Base-by-base conservation (phyloP, 805 yeast species). In the Candida sithepensis region DNA sequence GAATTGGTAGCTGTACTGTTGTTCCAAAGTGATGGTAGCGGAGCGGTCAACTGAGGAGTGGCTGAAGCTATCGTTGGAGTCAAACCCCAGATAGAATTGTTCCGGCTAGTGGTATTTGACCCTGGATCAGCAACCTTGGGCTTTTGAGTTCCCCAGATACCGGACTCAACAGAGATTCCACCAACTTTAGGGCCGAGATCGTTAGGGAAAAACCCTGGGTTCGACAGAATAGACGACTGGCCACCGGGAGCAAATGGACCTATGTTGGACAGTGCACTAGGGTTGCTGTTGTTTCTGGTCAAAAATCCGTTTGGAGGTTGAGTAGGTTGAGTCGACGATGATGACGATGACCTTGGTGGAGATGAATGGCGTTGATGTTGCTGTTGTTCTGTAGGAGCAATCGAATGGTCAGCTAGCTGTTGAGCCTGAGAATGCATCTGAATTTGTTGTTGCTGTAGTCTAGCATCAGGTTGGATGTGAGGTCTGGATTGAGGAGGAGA, bases 71-170 rank as follows among this genome's bases (percentile, higher is more conserved):
- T 7, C 39, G 34, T 50, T 18, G 38, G 28, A 16, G 48, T 33
- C 9, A 54, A 38, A 4, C 62, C 58, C 62, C 65, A 57, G 16
- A 57, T 54, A 12, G 64, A 57, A 43, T 49, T 50, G 24, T 50
- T 53, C 36, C 56, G 49, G 32, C 51, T 49, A 23, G 44, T 40
- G 24, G 56, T 39, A 16, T 32, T 45, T 9, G 50, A 40, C 21
- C 32, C 33, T 19, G 33, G 26, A 5, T 46, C 48, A 20, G 34
- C 4, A 24, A 48, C 9, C 10, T 36, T 43, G 16, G 32, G 22
- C 18, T 46, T 45, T 10, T 48, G 12, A 9, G 37, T 30, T 23
- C 58, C 57, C 57, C 57, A 53, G 22, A 53, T 49, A 20, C 42
- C 42, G 12, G 47, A 18, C 20, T 40, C 39, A 21, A 26, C 30